Evolutionary conservation across 2,329 filamentous ascomycete species (phyloP).

Genomic region (Hypomyces rosellus): DNA sequence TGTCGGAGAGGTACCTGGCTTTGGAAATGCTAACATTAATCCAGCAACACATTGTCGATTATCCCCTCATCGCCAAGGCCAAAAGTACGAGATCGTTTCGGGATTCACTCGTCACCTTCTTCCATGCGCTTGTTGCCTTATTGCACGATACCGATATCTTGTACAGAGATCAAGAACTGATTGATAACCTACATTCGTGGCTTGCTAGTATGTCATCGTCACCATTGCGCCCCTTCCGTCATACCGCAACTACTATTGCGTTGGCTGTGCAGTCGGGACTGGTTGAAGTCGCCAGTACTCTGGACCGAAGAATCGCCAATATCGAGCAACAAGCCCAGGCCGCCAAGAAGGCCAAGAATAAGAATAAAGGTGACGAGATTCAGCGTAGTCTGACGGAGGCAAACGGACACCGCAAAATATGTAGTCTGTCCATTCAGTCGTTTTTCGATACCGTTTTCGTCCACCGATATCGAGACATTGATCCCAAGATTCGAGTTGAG

Average conservation of each 20-base stretch:
- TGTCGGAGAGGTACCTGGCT: not conserved
- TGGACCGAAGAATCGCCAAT: conserved; percentile 67
- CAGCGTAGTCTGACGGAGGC: conserved; percentile 66
- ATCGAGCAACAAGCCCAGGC: conserved; percentile 72
- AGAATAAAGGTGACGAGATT: conserved; percentile 67
- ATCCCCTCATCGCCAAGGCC: conserved; percentile 79
- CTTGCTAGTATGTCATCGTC: conserved; percentile 86
- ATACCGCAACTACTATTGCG: conserved; percentile 83
- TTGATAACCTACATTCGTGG: conserved; percentile 89
- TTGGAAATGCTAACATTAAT: conserved; percentile 20
- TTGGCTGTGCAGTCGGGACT: conserved; percentile 73
- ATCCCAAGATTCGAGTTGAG: conserved; percentile 80
- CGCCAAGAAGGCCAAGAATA: conserved; percentile 69
- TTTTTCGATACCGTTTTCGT: conserved; percentile 92
- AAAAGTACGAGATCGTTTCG: conserved; percentile 75
- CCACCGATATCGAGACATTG: conserved; percentile 90
- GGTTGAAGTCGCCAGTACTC: conserved; percentile 63
- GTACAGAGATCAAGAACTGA: conserved; percentile 68
- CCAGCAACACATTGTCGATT: conserved; percentile 74
- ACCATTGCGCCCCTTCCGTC: conserved; percentile 79
- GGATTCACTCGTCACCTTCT: conserved; percentile 70
- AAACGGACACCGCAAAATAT: conserved; percentile 60
- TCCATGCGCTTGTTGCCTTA: conserved; percentile 66
- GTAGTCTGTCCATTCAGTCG: conserved; percentile 69
- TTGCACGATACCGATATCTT: conserved; percentile 77